phyloP scores from a whole-genome alignment of 73 alveolate genomes.

The Uronychia setigera region DNA sequence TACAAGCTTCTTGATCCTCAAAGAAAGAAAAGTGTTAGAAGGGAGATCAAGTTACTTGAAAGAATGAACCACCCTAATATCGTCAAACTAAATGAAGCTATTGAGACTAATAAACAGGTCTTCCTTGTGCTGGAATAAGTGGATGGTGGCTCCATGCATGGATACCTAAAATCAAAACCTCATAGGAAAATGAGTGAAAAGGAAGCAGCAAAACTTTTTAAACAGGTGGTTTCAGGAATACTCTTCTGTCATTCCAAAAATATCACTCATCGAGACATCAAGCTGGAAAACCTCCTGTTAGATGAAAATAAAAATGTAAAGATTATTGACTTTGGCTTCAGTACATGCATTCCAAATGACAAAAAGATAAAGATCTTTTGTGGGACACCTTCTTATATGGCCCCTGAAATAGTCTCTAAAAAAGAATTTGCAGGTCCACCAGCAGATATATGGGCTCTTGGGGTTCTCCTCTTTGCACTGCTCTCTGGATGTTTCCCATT shows the following conservation, averaged over 20 bases:
- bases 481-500: conserved; percentile 70
- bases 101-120: conserved; percentile 81
- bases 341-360: conserved; percentile 67
- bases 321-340: conserved; percentile 88
- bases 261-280: conserved; percentile 90
- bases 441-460: conserved; percentile 68
- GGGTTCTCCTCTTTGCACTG: conserved; percentile 56
- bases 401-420: conserved; percentile 71
- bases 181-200: conserved; percentile 69
- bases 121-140: conserved; percentile 89
- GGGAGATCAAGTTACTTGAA: conserved; percentile 88
- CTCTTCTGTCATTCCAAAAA: conserved; percentile 80
- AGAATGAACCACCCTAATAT: conserved; percentile 84
- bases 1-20: conserved; percentile 83
- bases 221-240: conserved; percentile 78
- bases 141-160: conserved; percentile 88
- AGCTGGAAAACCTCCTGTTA: conserved; percentile 86
- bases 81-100: conserved; percentile 82
- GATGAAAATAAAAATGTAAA: conserved; percentile 76
- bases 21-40: conserved; percentile 82
- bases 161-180: conserved; percentile 68
- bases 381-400: conserved; percentile 93
- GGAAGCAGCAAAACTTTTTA: conserved; percentile 84
- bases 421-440: conserved; percentile 70
- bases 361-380: conserved; percentile 67